These are phyloP conservation scores for Diaporthe humulicola DNA, from an alignment of 2,329 filamentous ascomycete genomes.

Conservation along the genomic window DNA sequence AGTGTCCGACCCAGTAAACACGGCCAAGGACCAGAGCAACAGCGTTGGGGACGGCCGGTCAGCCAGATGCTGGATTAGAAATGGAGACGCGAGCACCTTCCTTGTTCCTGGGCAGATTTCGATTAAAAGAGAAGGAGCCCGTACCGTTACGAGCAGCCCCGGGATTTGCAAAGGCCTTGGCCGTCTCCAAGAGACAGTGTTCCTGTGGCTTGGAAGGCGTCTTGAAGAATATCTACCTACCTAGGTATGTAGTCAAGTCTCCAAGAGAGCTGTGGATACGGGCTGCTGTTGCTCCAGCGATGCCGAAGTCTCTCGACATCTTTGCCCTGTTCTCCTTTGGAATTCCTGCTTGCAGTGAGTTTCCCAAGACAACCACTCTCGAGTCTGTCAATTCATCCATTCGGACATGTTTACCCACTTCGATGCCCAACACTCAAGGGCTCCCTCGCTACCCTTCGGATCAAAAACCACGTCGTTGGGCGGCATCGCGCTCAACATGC, in stretches of 20 bases:
- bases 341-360: background rate
- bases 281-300: too few species aligned
- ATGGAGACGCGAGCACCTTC: background rate
- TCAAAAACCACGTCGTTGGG: background rate
- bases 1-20: background rate
- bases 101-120: background rate
- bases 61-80: background rate
- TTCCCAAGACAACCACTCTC: background rate
- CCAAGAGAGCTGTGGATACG: too few species aligned
- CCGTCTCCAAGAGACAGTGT: too few species aligned
- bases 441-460: background rate
- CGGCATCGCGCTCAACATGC: background rate
- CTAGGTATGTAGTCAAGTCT: too few species aligned
- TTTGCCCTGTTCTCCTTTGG: background rate
- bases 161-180: background rate
- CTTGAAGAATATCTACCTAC: too few species aligned
- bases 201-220: too few species aligned
- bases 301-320: background rate
- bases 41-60: background rate
- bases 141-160: background rate
- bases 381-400: background rate
- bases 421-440: background rate
- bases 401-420: background rate
- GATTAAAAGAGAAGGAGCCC: background rate
- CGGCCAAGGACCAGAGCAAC: background rate